A percentile compares a stretch with the other conserved stretches of the same genome.
These are phyloP conservation scores for Psilocybe cubensis DNA, from an alignment of 768 basidiomycete species.

Conservation along the genomic window DNA sequence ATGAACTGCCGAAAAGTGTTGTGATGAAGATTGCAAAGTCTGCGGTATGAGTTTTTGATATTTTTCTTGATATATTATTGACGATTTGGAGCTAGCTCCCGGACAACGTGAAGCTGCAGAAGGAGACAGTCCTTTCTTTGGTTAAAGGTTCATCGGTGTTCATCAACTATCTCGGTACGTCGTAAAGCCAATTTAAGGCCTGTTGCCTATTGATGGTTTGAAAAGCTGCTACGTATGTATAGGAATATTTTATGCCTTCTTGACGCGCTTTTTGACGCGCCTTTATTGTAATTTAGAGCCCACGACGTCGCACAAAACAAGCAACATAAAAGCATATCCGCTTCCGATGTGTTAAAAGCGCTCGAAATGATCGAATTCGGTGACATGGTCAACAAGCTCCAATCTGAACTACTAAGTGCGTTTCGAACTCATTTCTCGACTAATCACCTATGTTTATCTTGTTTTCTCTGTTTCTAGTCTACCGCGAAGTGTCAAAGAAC, in stretches of 20 bases:
- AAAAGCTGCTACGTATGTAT: conserved; percentile 53
- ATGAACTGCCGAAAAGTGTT: conserved; percentile 82
- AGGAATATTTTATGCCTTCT: neutral
- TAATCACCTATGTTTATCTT: neutral
- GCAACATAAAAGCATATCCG: conserved; percentile 87
- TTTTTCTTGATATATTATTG: neutral
- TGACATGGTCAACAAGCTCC: conserved; percentile 66
- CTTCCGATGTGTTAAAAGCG: conserved; percentile 88
- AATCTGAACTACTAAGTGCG: conserved; percentile 67
- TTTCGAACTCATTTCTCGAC: conserved; percentile 3
- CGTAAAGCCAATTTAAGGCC: conserved; percentile 7
- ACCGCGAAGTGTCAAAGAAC: conserved; percentile 63
- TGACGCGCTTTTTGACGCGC: conserved; percentile 18
- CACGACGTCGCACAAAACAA: conserved; percentile 87
- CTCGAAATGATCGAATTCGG: conserved; percentile 79
- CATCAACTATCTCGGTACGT: conserved; percentile 88
- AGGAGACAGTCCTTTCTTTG: conserved; percentile 84
- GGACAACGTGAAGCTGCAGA: conserved; percentile 84
- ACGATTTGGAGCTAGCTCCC: conserved; percentile 60
- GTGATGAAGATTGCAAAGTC: conserved; percentile 87
- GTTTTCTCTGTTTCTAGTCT: conserved; percentile 43
- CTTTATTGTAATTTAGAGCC: conserved; percentile 50
- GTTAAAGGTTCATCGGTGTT: conserved; percentile 93
- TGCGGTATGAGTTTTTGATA: conserved; percentile 52
- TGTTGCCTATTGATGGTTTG: neutral